phyloP scores from a whole-genome alignment of 495 filamentous ascomycete species.

The Hypomontagnella submonticulosa region DNA sequence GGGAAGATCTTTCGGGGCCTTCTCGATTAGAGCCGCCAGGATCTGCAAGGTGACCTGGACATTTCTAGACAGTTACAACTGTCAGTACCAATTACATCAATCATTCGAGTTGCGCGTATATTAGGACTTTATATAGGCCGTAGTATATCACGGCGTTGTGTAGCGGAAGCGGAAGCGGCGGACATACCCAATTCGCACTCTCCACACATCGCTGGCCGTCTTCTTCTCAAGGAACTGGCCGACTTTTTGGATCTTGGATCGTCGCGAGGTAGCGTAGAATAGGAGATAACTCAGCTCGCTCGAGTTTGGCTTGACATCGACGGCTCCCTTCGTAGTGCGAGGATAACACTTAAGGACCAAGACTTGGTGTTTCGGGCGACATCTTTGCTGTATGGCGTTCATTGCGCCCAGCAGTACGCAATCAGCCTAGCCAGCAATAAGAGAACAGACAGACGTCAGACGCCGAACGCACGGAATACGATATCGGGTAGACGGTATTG shows the following conservation, averaged over 20 bases:
- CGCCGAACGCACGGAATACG: slow-evolving; percentile 14
- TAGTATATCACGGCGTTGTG: background rate
- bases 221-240: slow-evolving; percentile 90
- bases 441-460: slow-evolving; percentile 16
- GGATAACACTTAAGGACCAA: slow-evolving; percentile 95
- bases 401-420: slow-evolving; percentile 52
- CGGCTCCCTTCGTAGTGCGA: slow-evolving; percentile 83
- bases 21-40: slow-evolving; percentile 87
- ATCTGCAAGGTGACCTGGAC: slow-evolving; percentile 94
- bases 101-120: background rate
- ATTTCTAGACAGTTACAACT: slow-evolving; percentile 68
- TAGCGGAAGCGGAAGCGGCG: slow-evolving; percentile 4
- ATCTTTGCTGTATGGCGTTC: slow-evolving; percentile 67
- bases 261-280: slow-evolving; percentile 92
- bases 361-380: slow-evolving; percentile 92
- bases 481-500: slow-evolving; percentile 1
- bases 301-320: slow-evolving; percentile 90
- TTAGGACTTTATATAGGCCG: background rate
- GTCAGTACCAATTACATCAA: slow-evolving; percentile 22
- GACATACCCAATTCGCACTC: slow-evolving; percentile 80
- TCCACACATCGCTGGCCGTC: slow-evolving; percentile 86
- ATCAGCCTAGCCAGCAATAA: slow-evolving; percentile 27
- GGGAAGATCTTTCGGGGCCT: slow-evolving; percentile 86
- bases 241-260: slow-evolving; percentile 94
- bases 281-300: slow-evolving; percentile 95